Evolutionary conservation across 495 filamentous ascomycete genomes (phyloP).

Genomic region (Tetracladium marchalianum): DNA sequence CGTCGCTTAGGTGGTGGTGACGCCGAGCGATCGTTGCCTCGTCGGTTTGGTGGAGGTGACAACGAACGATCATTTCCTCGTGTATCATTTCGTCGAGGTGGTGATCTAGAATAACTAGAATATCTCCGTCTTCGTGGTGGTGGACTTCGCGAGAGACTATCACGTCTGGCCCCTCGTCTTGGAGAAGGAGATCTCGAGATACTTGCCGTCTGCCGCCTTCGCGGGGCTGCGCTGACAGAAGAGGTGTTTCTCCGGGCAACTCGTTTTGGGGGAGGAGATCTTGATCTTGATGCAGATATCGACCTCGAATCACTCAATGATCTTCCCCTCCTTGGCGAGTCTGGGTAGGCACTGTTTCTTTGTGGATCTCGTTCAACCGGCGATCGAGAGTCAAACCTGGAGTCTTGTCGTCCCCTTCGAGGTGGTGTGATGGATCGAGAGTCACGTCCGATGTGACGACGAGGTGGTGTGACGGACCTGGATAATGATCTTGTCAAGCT

Average conservation of each 20-base stretch:
- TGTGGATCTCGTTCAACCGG: not conserved
- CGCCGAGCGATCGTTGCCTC: not conserved
- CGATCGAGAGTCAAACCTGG: constrained; percentile 11
- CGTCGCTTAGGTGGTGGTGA: constrained; percentile 17
- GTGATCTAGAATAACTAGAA: constrained; percentile 13
- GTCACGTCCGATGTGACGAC: constrained; percentile 1
- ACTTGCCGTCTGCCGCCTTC: constrained; percentile 9
- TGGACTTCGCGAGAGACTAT: constrained; percentile 6
- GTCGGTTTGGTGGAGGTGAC: constrained; percentile 1
- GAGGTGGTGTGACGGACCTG: constrained; percentile 16
- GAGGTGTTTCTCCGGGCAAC: constrained; percentile 13
- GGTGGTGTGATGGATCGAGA: constrained; percentile 19
- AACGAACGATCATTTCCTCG: constrained; percentile 10
- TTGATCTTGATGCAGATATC: not conserved
- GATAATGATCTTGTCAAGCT: constrained; percentile 27
- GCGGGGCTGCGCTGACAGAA: constrained; percentile 12
- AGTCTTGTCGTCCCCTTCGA: constrained; percentile 20
- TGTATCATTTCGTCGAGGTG: constrained; percentile 5
- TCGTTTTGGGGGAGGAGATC: constrained; percentile 13
- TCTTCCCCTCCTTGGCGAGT: constrained; percentile 2
- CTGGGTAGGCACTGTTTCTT: not conserved
- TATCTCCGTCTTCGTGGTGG: constrained; percentile 11
- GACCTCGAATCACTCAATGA: constrained; percentile 8
- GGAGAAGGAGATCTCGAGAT: constrained; percentile 15
- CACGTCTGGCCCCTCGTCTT: constrained; percentile 2